phyloP scores from a whole-genome alignment of 371 early-diverging fungal genomes.

The Globomyces sp. region DNA sequence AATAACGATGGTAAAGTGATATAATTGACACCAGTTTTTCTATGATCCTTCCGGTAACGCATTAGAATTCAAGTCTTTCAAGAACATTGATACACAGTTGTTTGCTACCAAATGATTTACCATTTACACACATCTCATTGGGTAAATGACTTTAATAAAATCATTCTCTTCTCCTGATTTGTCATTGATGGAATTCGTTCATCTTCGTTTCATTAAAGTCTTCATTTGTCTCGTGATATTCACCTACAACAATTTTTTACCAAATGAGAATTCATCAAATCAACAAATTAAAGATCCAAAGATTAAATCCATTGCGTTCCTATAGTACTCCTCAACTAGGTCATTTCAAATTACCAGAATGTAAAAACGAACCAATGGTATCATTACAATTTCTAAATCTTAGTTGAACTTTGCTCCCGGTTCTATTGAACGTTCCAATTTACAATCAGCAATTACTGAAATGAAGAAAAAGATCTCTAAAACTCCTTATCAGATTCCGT shows the following conservation, averaged over 20 bases:
- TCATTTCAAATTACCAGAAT: conserved; percentile 62
- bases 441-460: conserved; percentile 75
- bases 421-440: conserved; percentile 70
- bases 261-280: too few relatives aligned
- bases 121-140: too few relatives aligned
- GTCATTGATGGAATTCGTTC: too few relatives aligned
- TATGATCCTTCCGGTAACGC: conserved; percentile 37
- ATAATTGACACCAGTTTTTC: conserved; percentile 20
- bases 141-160: too few relatives aligned
- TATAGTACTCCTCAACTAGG: conserved; percentile 26
- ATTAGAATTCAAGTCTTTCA: conserved; percentile 39
- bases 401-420: conserved; percentile 78
- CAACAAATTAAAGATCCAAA: too few relatives aligned
- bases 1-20: conserved; percentile 12
- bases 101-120: conserved; percentile 28
- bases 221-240: too few relatives aligned
- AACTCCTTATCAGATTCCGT: conserved; percentile 76
- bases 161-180: too few relatives aligned
- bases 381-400: conserved; percentile 9
- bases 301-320: too few relatives aligned
- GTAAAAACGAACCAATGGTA: conserved; percentile 88
- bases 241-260: too few relatives aligned
- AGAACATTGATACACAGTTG: conserved; percentile 26
- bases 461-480: conserved; percentile 55
- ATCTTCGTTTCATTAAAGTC: too few relatives aligned